Conservation (phyloP, 345 rosid species). For the Aegle marmelos region DNA sequence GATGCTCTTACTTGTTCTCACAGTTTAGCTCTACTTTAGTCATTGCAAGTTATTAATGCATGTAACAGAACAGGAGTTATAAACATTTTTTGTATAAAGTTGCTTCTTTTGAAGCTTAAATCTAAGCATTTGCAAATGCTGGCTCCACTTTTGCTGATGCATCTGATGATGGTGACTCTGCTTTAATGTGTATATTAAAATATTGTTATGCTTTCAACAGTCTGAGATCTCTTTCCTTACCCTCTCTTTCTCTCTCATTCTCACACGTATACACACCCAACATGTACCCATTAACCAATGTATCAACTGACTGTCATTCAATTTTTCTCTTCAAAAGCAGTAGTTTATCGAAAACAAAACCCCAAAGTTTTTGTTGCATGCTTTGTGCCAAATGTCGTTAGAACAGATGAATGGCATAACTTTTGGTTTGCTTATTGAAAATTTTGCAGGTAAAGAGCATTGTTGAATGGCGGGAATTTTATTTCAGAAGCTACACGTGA, state of each 20-base stretch:
- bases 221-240: neutral
- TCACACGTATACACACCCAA: neutral
- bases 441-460: conserved; percentile 76
- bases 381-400: neutral
- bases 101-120: neutral
- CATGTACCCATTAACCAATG: neutral
- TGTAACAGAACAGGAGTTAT: neutral
- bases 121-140: neutral
- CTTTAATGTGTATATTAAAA: neutral
- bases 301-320: neutral
- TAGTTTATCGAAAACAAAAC: neutral
- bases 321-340: neutral
- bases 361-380: neutral
- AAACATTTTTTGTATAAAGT: neutral
- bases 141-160: neutral
- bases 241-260: neutral
- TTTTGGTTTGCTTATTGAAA: conserved; percentile 12
- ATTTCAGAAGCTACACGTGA: conserved; percentile 75
- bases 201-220: neutral
- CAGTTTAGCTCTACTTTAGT: neutral
- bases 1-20: neutral
- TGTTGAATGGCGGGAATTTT: conserved; percentile 91
- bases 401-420: neutral
- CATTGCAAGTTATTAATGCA: neutral
- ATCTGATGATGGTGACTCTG: neutral